Base-by-base conservation (phyloP, 2,329 filamentous ascomycete species). In the Colletotrichum plurivorum region DNA sequence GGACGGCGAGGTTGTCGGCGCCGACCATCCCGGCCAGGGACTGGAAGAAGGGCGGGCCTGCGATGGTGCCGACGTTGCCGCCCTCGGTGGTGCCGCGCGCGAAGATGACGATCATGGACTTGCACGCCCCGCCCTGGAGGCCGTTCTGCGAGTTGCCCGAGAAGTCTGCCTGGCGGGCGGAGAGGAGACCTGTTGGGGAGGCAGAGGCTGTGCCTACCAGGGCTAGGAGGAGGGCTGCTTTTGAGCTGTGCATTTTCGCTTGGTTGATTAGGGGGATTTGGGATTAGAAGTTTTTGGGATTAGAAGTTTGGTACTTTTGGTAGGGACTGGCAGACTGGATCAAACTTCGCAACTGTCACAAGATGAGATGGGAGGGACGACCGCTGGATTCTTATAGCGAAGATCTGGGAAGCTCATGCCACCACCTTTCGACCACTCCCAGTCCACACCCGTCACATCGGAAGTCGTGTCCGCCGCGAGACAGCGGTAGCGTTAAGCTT, bases 71-170 rank as follows among this genome's bases (percentile, higher is more conserved):
- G 57, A 89, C 84, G 72, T 87, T 88, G 48, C 85, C 86, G 1
- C 71, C 43, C 76, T 89, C 85, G 6, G 81, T 83, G 4, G 87
- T 88, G 9, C 87, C 87, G 18, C 87, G 83, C n/a, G 87, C 87
- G 72, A 86, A 89, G 72, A 89, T 84, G 59, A 89, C 76, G 8
- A 85, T 88, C 70, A 86, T 80, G 39, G 79, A 74, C 41, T 82
- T 83, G 76, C 84, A 86, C 4, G 46, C 39, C 15, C 69, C 71
- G 16, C 59, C 58, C 22, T 55, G 57, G 22, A 72, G 65, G 25
- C 69, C 68, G 49, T 72, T 62, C 36, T 64, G 69, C n/a, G 54
- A 52, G 56, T 57, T 68, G 18, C n/a, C 51, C 12, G 69, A 71
- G 57, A 69, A 71, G 43, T 71, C 61, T 51, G 66, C 69, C 60